Conservation (phyloP, 1,284 basidiomycete species). For the Schizophyllum commune region DNA sequence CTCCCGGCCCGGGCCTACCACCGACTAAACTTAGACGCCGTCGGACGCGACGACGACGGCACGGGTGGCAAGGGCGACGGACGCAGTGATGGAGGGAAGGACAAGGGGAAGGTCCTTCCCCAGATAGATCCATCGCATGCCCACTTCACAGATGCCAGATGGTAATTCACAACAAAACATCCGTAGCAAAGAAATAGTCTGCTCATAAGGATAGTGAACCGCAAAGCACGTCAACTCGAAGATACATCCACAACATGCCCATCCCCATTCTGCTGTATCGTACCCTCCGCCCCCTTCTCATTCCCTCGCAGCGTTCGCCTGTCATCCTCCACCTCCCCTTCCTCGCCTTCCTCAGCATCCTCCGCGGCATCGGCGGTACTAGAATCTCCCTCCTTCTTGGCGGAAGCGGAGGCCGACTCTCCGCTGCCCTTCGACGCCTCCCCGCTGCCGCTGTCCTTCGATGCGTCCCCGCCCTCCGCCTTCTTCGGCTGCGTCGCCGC, state of each 20-base stretch:
- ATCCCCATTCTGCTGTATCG: constrained; percentile 19
- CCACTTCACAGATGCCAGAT: too few species aligned
- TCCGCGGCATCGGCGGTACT: too few species aligned
- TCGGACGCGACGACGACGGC: too few species aligned
- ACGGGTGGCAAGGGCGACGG: too few species aligned
- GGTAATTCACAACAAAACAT: too few species aligned
- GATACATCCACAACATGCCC: background rate
- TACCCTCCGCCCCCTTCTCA: constrained; percentile 6
- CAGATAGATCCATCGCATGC: too few species aligned
- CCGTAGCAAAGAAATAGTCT: too few species aligned
- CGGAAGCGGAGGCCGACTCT: constrained; percentile 13
- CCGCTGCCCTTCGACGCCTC: background rate
- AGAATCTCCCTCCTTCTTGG: constrained; percentile 9
- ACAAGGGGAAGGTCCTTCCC: too few species aligned
- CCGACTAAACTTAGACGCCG: too few species aligned
- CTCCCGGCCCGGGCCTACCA: too few species aligned
- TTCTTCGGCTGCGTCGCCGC: constrained; percentile 42
- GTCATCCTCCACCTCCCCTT: constrained; percentile 46
- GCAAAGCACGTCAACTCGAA: background rate
- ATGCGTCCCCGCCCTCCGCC: background rate
- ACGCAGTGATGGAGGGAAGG: too few species aligned
- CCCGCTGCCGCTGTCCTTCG: background rate
- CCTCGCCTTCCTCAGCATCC: constrained; percentile 15
- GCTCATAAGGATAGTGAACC: background rate
- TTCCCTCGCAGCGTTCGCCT: constrained; percentile 50